Base-by-base conservation (phyloP, 306 rosid genomes). In the Rosa chinensis region DNA sequence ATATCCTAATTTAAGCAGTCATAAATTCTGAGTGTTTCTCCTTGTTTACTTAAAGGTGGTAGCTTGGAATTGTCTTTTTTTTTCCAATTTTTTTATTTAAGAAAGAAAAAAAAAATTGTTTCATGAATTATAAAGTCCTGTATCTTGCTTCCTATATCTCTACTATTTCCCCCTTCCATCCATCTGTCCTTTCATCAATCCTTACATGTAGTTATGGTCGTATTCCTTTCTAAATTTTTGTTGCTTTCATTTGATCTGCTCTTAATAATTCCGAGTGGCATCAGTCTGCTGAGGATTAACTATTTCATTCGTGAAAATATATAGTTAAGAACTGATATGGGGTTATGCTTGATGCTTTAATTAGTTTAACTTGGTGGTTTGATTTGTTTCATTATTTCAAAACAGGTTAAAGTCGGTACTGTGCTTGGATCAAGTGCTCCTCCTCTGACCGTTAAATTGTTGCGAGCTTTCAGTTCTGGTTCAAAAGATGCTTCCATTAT, bases 371-470 rank as follows among this genome's bases (percentile, higher is more conserved):
- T 58, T 77, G 59, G 70, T 37, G 20, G 23, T 66, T 43, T 66
- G n/a, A 13, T 75, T 75, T 76, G 66, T 73, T 40, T 52, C 0
- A 18, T 55, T 69, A 32, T 25, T 43, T 78, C 37, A 32, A 68
- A 86, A 79, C 89, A 96, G 99, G 98, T 93, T 69, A 90, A 85
- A 90, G 97, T 96, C 53, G 90, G 72, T 85, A 93, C 97, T 5
- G 97, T 88, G 73, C 93, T 96, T 84, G 98, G 99, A 76, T 93
- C 98, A 83, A 84, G 84, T 89, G 93, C 94, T 52, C 98, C 99
- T 62, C 90, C 90, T 77, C 81, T 93, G 81, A 87, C 92, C 16
- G 99, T 93, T 87, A 96, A 90, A 85, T 87, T 96, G 76, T 89
- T 90, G 73, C 88, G 61, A 84, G 97, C 92, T 66, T 85, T 87